A percentile compares a stretch with the other conserved stretches of the same genome.
These are phyloP conservation scores for Oryza meridionalis DNA, from an alignment of 176 grass and related monocot species.

Conservation along the genomic window DNA sequence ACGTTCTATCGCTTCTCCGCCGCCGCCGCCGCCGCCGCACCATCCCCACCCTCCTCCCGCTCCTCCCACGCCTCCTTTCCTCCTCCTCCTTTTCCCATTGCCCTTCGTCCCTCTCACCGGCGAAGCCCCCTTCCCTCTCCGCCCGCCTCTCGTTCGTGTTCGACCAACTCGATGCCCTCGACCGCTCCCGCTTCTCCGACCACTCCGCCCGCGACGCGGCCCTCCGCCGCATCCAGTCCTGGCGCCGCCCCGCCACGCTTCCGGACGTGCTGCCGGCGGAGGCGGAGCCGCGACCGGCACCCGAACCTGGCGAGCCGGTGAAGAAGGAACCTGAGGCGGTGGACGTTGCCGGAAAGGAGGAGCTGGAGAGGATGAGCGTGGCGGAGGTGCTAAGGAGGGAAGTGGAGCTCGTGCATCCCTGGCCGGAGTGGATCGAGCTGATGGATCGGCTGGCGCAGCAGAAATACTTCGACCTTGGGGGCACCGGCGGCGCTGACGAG, in stretches of 20 bases:
- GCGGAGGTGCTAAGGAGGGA: constrained; percentile 66
- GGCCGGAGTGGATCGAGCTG: constrained; percentile 95
- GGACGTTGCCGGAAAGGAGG: background rate
- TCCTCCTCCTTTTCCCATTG: background rate
- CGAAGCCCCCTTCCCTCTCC: constrained; percentile 75
- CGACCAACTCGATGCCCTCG: constrained; percentile 86
- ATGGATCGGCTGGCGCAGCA: constrained; percentile 86
- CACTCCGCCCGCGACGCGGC: constrained; percentile 74
- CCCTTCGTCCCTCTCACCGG: constrained; percentile 23
- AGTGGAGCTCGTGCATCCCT: constrained; percentile 93
- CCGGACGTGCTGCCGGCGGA: background rate
- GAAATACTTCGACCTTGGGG: constrained; percentile 75
- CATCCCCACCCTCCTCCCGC: constrained; percentile 29
- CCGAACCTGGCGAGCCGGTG: background rate
- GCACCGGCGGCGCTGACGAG: constrained; percentile 38
- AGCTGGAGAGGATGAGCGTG: constrained; percentile 46
- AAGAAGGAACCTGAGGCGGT: constrained; percentile 6
- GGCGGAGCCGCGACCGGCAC: background rate
- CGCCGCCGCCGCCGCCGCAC: constrained; percentile 21
- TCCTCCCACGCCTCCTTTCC: constrained; percentile 39
- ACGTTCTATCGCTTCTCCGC: constrained; percentile 29
- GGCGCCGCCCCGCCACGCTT: constrained; percentile 50
- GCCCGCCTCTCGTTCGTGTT: constrained; percentile 94
- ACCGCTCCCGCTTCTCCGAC: constrained; percentile 64
- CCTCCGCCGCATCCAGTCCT: constrained; percentile 84